Percentiles rank a stretch among this genome's conserved stretches.
Evolutionary conservation across 768 basidiomycete genomes (phyloP).

Genomic region (Cubamyces sp.): DNA sequence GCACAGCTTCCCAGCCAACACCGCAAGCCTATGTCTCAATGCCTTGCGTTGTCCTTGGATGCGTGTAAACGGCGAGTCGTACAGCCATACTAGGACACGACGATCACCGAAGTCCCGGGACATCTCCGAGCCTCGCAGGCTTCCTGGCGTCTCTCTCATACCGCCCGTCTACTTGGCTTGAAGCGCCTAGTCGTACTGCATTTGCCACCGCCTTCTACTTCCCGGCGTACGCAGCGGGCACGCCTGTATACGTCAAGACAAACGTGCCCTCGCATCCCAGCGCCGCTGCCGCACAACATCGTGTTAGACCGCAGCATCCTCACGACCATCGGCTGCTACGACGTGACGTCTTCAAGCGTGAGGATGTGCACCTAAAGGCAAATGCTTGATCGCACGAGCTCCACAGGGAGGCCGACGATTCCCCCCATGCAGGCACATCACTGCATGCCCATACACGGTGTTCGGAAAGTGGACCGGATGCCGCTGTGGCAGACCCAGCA

Average conservation of each 20-base stretch:
- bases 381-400: constrained; percentile 13
- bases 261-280: not conserved
- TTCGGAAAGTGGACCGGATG: constrained; percentile 5
- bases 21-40: too few species aligned
- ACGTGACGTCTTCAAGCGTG: constrained; percentile 6
- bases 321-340: not conserved
- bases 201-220: too few species aligned
- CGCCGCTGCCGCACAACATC: too few species aligned
- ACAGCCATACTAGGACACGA: not conserved
- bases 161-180: too few species aligned
- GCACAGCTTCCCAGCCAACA: too few species aligned
- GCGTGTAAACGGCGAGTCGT: not conserved
- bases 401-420: constrained; percentile 7
- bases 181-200: too few species aligned
- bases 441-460: not conserved
- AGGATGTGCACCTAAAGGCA: constrained; percentile 10
- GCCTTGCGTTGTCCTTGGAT: not conserved
- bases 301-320: too few species aligned
- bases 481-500: constrained; percentile 1
- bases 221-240: too few species aligned
- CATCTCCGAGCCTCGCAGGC: too few species aligned
- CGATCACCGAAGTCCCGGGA: constrained; percentile 2
- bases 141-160: too few species aligned
- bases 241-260: not conserved
- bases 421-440: not conserved